These are phyloP conservation scores for Lichtheimia ornata DNA, from an alignment of 371 early-diverging fungal species.

Conservation along the genomic window DNA sequence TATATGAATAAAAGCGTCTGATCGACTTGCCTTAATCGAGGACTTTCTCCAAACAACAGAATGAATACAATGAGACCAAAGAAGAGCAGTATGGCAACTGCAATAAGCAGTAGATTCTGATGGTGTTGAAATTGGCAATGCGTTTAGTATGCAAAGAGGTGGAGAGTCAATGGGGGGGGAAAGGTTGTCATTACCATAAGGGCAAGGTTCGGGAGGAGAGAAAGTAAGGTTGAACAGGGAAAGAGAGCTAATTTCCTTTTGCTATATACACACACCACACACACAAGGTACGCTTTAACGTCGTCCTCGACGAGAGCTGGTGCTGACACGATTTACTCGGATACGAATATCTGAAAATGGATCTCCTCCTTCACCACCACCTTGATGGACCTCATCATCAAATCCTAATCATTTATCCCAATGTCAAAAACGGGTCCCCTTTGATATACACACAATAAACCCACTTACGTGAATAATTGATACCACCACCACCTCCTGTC, in stretches of 20 bases:
- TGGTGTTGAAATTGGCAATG: not conserved
- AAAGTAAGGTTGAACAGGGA: not conserved
- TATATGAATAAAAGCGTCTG: not conserved
- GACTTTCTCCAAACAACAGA: conserved; percentile 45
- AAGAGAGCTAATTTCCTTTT: not conserved
- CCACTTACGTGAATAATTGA: not conserved
- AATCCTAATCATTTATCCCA: not conserved
- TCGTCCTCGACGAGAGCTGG: conserved; percentile 1
- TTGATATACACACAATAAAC: not conserved
- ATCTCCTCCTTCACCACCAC: not conserved
- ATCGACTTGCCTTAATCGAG: conserved; percentile 31
- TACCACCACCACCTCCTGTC: not conserved
- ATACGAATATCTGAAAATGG: conserved; percentile 10
- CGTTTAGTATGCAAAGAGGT: not conserved
- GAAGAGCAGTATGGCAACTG: conserved; percentile 19
- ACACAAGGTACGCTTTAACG: not conserved
- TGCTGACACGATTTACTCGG: not conserved
- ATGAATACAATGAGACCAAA: conserved; percentile 39
- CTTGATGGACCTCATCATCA: not conserved
- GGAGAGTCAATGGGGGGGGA: no score
- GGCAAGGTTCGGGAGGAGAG: not conserved
- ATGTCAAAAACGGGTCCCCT: not conserved
- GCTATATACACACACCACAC: not conserved
- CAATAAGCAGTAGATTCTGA: conserved; percentile 25
- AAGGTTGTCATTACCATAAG: not conserved